A percentile compares a stretch with the other conserved stretches of the same genome.
These are phyloP conservation scores for Rickenella mellea DNA, from an alignment of 768 basidiomycete species.

Conservation along the genomic window DNA sequence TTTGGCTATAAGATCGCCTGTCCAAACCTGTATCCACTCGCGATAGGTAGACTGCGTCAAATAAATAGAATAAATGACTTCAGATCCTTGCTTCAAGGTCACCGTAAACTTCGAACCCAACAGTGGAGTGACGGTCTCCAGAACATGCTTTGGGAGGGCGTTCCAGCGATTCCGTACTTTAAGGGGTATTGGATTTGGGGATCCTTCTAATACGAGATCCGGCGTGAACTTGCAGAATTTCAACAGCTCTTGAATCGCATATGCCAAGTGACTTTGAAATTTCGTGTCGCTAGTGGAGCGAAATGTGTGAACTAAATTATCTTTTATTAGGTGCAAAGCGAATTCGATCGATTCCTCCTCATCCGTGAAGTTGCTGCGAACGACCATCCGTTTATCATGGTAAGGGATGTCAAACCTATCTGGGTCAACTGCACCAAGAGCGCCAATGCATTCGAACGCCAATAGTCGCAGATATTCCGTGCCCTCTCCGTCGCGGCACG, in stretches of 20 bases:
- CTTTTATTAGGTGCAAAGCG: conserved; percentile 75
- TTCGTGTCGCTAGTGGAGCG: conserved; percentile 89
- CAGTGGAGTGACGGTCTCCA: conserved; percentile 80
- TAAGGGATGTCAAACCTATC: conserved; percentile 72
- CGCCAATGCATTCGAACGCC: conserved; percentile 85
- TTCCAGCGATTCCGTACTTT: conserved; percentile 75
- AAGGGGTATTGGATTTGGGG: conserved; percentile 38
- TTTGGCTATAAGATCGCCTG: conserved; percentile 64
- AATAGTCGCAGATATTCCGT: conserved; percentile 55
- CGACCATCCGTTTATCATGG: conserved; percentile 54
- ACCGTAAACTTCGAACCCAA: conserved; percentile 60
- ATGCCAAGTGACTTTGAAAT: conserved; percentile 84
- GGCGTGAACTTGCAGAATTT: conserved; percentile 80
- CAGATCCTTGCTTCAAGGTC: conserved; percentile 26
- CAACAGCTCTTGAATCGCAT: conserved; percentile 84
- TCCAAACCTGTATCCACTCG: conserved; percentile 94
- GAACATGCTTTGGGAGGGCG: conserved; percentile 67
- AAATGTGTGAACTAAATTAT: conserved; percentile 83
- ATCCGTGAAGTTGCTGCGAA: conserved; percentile 74
- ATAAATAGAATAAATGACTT: conserved; percentile 67
- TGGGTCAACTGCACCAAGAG: conserved; percentile 90
- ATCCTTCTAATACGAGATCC: conserved; percentile 52
- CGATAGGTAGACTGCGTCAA: conserved; percentile 70
- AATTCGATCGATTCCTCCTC: conserved; percentile 69
- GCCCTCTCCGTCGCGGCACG: conserved; percentile 72